Evolutionary conservation across 2,329 filamentous ascomycete species (phyloP).

Genomic region (Trichoderma harzianum): DNA sequence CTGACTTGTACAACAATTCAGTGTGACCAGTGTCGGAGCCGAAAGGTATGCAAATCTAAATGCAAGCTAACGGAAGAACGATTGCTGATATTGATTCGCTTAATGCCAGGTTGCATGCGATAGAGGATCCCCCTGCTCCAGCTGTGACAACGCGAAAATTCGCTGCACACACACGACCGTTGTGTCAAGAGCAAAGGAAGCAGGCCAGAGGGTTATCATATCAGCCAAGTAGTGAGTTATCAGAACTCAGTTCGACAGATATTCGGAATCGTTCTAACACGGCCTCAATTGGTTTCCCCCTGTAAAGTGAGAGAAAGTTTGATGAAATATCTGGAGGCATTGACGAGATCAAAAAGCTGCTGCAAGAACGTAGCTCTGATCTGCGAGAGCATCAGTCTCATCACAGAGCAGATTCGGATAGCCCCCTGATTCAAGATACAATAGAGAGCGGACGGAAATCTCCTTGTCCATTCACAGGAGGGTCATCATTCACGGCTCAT

Average conservation of each 20-base stretch:
- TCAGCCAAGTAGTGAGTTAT: not conserved
- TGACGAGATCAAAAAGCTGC: not conserved
- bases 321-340: not conserved
- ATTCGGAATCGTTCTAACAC: not conserved
- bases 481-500: not conserved
- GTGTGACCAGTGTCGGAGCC: not conserved
- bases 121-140: not conserved
- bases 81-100: not conserved
- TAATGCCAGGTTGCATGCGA: not conserved
- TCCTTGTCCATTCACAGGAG: not conserved
- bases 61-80: not conserved
- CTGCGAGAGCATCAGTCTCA: not conserved
- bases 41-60: not conserved
- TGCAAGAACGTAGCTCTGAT: not conserved
- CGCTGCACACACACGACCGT: not conserved
- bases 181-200: not conserved
- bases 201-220: not conserved
- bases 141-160: not conserved
- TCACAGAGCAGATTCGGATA: not conserved
- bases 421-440: not conserved
- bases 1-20: not conserved
- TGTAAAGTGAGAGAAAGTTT: not conserved
- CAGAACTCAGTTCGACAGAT: not conserved
- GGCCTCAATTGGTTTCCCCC: not conserved
- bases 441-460: not conserved